phyloP scores from a whole-genome alignment of 192 early-diverging fungal genomes.

The Entrophospora sp. region DNA sequence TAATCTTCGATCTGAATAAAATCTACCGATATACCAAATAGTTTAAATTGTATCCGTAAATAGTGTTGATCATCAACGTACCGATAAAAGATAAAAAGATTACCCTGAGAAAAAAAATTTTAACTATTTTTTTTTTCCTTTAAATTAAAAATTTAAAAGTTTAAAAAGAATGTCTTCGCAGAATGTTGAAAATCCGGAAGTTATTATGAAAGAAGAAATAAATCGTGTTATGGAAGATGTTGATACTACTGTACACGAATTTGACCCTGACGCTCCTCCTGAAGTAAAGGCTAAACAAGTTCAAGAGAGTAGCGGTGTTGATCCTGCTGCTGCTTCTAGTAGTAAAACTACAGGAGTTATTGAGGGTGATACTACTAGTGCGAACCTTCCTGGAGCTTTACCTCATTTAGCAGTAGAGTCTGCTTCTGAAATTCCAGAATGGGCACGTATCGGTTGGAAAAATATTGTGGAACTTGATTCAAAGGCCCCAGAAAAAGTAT shows the following conservation, averaged over 20 bases:
- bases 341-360: background rate
- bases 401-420: background rate
- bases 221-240: background rate
- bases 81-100: too few species aligned
- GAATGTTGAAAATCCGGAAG: too few species aligned
- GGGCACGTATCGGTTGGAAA: constrained; percentile 14
- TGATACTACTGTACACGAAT: background rate
- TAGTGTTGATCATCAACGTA: too few species aligned
- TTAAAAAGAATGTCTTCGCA: too few species aligned
- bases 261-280: background rate
- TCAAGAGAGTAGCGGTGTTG: background rate
- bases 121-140: too few species aligned
- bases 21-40: too few species aligned
- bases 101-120: too few species aligned
- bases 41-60: too few species aligned
- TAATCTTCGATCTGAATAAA: too few species aligned
- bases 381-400: constrained; percentile 2
- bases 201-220: background rate
- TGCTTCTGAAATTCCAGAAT: background rate
- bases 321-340: background rate
- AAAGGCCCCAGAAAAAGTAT: background rate
- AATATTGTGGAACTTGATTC: background rate
- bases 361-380: background rate
- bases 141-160: too few species aligned
- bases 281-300: constrained; percentile 7